Evolutionary conservation across 257 asterid genomes (phyloP).

Genomic region (Solanum tacnaense): DNA sequence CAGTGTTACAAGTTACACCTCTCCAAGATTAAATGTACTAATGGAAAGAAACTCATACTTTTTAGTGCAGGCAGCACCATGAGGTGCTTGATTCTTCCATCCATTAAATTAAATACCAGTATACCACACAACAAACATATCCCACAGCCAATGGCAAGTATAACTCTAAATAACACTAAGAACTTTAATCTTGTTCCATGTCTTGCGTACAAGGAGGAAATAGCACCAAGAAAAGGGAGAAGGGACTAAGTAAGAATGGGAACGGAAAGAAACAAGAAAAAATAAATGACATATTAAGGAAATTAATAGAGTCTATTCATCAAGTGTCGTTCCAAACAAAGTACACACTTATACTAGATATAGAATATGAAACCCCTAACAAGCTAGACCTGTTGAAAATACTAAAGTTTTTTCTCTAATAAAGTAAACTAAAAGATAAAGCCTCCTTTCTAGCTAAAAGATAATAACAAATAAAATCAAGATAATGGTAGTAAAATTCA

Average conservation of each 20-base stretch:
- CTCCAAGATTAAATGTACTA: background rate
- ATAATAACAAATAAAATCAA: background rate
- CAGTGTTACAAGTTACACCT: background rate
- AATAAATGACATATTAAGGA: background rate
- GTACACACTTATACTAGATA: background rate
- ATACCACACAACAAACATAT: background rate
- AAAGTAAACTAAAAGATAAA: background rate
- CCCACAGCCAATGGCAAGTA: background rate
- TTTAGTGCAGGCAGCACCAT: background rate
- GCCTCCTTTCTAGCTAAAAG: background rate
- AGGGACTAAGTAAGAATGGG: background rate
- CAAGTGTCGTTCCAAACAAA: background rate
- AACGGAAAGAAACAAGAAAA: background rate
- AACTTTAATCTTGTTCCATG: background rate
- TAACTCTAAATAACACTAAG: background rate
- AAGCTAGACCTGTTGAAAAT: background rate
- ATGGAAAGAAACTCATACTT: background rate
- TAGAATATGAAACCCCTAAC: background rate
- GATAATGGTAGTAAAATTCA: background rate
- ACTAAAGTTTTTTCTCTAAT: background rate
- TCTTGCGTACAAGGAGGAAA: background rate
- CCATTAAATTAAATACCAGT: background rate
- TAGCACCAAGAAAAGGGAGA: background rate
- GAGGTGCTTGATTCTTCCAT: background rate
- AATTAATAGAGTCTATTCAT: background rate